phyloP scores from a whole-genome alignment of 1,139 yeast genomes.

The Suhomyces choctaworum region DNA sequence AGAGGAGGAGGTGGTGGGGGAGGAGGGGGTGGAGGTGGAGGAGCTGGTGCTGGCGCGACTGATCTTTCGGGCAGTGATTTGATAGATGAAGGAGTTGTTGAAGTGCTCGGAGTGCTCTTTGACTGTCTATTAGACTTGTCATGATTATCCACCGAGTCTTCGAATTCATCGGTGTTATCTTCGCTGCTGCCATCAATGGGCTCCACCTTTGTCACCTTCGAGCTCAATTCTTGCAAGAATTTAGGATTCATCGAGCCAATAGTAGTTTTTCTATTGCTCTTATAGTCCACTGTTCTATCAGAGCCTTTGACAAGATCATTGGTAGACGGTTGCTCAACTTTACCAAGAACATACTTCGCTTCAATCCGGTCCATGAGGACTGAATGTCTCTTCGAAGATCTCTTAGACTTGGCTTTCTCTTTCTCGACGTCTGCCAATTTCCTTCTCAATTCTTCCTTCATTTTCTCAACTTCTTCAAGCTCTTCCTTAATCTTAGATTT shows the following conservation, averaged over 20 bases:
- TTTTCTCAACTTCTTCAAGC: constrained; percentile 46
- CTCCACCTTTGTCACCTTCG: constrained; percentile 46
- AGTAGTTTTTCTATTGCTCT: constrained; percentile 34
- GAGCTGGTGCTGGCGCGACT: constrained; percentile 16
- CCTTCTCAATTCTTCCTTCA: constrained; percentile 43
- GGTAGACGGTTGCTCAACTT: constrained; percentile 11
- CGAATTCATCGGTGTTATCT: constrained; percentile 7
- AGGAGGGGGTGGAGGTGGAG: constrained; percentile 22
- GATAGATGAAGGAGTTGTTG: neutral
- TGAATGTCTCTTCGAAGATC: constrained; percentile 19
- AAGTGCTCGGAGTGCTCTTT: neutral
- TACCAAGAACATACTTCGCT: constrained; percentile 53
- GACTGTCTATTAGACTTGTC: neutral
- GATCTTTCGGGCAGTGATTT: neutral
- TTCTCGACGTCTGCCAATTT: constrained; percentile 28
- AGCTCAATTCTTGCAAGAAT: constrained; percentile 57
- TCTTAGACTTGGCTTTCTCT: constrained; percentile 9
- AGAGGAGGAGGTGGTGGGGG: constrained; percentile 17
- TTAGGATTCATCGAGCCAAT: constrained; percentile 50
- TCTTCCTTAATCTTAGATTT: constrained; percentile 42
- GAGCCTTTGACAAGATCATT: constrained; percentile 7
- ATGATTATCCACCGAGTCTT: constrained; percentile 1
- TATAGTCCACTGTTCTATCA: constrained; percentile 21
- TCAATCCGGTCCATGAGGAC: constrained; percentile 39
- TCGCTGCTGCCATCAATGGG: constrained; percentile 26